A percentile compares a stretch with the other conserved stretches of the same genome.
These are phyloP conservation scores for Plasmopara viticola DNA, from an alignment of 352 stramenopile species.

Conservation along the genomic window DNA sequence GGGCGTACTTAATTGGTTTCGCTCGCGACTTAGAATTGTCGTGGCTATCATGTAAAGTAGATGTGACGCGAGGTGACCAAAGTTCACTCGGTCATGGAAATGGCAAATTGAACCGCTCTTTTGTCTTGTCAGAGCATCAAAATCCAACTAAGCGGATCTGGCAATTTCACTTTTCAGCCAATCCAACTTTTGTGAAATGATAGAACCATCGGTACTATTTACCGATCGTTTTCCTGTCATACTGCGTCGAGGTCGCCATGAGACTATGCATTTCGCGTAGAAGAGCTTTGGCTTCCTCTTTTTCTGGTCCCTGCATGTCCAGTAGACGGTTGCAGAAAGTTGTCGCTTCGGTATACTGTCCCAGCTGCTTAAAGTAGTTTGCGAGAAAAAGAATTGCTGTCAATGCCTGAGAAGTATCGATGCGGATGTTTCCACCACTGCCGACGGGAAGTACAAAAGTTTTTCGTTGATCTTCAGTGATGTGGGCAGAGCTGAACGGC, in stretches of 20 bases:
- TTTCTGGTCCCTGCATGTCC: slow-evolving; percentile 71
- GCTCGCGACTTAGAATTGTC: slow-evolving; percentile 16
- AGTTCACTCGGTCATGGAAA: slow-evolving; percentile 4
- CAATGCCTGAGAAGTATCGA: slow-evolving; percentile 61
- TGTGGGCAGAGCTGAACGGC: neutral
- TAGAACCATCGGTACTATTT: neutral
- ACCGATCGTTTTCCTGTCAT: neutral
- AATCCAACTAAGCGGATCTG: slow-evolving; percentile 20
- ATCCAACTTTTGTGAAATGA: neutral
- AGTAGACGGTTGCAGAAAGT: slow-evolving; percentile 75
- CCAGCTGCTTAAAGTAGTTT: slow-evolving; percentile 79
- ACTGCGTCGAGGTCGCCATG: slow-evolving; percentile 23
- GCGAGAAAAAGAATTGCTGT: slow-evolving; percentile 67
- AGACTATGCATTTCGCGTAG: slow-evolving; percentile 73
- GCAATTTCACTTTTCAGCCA: slow-evolving; percentile 15
- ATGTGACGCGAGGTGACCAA: neutral
- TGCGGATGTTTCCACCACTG: slow-evolving; percentile 33
- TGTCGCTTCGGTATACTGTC: slow-evolving; percentile 39
- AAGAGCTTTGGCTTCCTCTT: slow-evolving; percentile 78
- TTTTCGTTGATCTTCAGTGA: slow-evolving; percentile 13
- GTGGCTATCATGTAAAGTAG: slow-evolving; percentile 5
- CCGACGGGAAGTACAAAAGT: slow-evolving; percentile 25
- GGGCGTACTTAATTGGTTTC: slow-evolving; percentile 2
- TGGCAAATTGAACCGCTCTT: too few relatives aligned
- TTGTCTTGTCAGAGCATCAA: slow-evolving; percentile 19